phyloP scores from a whole-genome alignment of 345 rosid species.

The Linum usitatissimum region DNA sequence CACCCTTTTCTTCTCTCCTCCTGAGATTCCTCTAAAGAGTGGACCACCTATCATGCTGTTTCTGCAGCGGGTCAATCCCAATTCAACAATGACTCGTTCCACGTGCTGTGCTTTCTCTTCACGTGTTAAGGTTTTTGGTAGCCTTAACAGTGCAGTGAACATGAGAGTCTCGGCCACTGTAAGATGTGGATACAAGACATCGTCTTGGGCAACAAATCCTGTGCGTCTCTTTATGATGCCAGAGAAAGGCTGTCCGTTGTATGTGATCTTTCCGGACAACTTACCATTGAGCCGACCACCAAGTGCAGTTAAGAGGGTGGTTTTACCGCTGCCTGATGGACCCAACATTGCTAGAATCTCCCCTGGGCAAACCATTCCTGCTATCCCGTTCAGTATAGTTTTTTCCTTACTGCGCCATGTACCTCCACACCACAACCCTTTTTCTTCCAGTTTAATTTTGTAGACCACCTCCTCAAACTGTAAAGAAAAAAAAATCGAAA shows the following conservation, averaged over 20 bases:
- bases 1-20: constrained; percentile 95
- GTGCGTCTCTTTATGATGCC: constrained; percentile 64
- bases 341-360: constrained; percentile 95
- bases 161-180: constrained; percentile 82
- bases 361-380: constrained; percentile 81
- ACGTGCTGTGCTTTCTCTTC: constrained; percentile 74
- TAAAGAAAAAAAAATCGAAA: constrained; percentile 4
- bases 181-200: constrained; percentile 81
- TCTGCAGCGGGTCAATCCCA: constrained; percentile 56
- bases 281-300: constrained; percentile 81
- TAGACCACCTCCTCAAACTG: constrained; percentile 94
- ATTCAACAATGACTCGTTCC: constrained; percentile 56
- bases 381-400: constrained; percentile 67
- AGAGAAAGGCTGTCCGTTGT: constrained; percentile 81
- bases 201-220: constrained; percentile 93
- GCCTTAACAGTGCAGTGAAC: constrained; percentile 79
- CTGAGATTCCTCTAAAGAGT: constrained; percentile 83
- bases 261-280: constrained; percentile 68
- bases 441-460: constrained; percentile 61
- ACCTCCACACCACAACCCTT: constrained; percentile 38
- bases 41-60: constrained; percentile 99
- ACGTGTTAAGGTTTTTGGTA: constrained; percentile 50
- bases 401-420: constrained; percentile 57
- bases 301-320: constrained; percentile 91
- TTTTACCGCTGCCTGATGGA: constrained; percentile 98